phyloP scores from a whole-genome alignment of 2,329 filamentous ascomycete species.

The Aspergillus latus region DNA sequence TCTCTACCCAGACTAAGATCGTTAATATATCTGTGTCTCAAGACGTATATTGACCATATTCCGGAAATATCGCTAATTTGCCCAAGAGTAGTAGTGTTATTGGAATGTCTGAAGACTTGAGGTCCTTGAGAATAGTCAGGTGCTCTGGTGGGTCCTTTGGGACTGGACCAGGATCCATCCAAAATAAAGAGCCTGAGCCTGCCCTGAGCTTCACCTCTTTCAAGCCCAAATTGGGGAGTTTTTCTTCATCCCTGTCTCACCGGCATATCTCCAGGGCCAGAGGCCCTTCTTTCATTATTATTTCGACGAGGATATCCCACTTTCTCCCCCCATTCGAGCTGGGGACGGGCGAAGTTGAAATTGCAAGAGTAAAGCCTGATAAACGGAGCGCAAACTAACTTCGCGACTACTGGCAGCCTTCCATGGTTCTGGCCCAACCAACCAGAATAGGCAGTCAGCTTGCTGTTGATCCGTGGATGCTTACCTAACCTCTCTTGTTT shows the following conservation, averaged over 20 bases:
- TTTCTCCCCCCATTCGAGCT: background rate
- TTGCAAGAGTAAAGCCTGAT: too few relatives aligned
- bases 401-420: background rate
- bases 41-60: background rate
- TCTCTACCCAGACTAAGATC: too few relatives aligned
- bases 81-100: background rate
- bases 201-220: background rate
- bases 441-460: constrained; percentile 6
- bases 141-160: constrained; percentile 8
- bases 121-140: constrained; percentile 15
- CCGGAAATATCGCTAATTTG: background rate
- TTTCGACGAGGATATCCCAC: background rate
- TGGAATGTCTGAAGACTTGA: background rate
- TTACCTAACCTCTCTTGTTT: background rate
- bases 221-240: background rate
- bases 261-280: background rate
- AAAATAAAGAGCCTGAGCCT: background rate
- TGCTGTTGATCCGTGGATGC: background rate
- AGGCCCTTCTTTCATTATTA: background rate
- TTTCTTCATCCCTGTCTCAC: constrained; percentile 7
- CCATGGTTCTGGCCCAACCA: constrained; percentile 1
- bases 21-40: too few relatives aligned
- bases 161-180: background rate
- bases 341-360: too few relatives aligned
- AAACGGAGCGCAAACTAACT: background rate